Base-by-base conservation (phyloP, 495 filamentous ascomycete genomes). In the Melanomma pulvis-pyrius region DNA sequence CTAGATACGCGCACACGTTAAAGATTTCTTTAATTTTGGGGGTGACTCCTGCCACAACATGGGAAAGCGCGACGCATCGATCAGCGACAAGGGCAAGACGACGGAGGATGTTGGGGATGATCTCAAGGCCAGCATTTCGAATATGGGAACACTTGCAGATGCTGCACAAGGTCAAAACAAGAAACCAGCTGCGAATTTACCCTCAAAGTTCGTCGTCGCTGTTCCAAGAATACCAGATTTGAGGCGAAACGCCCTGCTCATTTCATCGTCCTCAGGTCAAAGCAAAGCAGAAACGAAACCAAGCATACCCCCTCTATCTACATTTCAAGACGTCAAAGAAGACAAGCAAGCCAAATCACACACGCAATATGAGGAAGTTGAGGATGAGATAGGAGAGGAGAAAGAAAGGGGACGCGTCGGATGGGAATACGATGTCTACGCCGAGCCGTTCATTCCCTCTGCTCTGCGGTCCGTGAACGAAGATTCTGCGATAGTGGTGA, bases 361-460 rank as follows among this genome's bases (percentile, higher is more conserved):
- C n/a, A n/a, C n/a, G n/a, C n/a, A n/a, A n/a, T n/a, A n/a, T n/a
- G 39, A 44, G 2, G 17, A 44, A 44, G 39, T 44, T 15, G 17
- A 44, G 39, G 39, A 12, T 1, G 21, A 28, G 17, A 30, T 6
- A 9, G 32, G 53, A 39, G 21, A 22, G 4, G 19, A 6, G 13
- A 13, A 30, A 25, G 19, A 5, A 4, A 30, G 3, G 24, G 32
- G 24, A 12, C 21, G 19, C 13, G 8, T 21, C 4, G 15, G 25
- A 39, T 39, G 36, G 39, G 44, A 59, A 30, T 48, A 46, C 12
- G 56, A 49, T 32, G 56, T 59, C 2, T 59, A 59, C 19, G 56
- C 56, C 3, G 32, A 21, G n/a, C 56, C 56, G 1, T 59, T 48
- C 26, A 22, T 59, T 12, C 56, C 56, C 24, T 2, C 26, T 30